phyloP scores from a whole-genome alignment of 129 eudicot species.

The Pittosporum tobira region DNA sequence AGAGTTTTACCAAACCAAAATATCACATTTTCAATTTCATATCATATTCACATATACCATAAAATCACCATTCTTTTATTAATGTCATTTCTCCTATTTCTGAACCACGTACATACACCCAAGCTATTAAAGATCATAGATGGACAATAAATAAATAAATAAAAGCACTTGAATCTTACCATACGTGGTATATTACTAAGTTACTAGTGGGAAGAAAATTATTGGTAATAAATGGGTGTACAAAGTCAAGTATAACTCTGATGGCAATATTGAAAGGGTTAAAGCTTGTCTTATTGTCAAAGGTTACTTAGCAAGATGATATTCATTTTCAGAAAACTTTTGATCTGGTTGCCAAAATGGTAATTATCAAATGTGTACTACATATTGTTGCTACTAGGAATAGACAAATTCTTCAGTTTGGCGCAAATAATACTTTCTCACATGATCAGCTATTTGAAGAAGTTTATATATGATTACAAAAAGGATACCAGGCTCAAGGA shows the following conservation, averaged over 20 bases:
- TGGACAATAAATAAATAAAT: neutral
- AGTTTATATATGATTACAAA: no score
- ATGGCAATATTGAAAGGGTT: neutral
- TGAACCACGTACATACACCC: neutral
- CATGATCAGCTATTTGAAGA: no score
- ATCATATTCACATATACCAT: neutral
- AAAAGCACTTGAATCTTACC: neutral
- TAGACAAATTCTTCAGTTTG: neutral
- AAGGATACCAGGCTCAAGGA: no score
- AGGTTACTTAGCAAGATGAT: neutral
- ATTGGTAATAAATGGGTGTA: conserved; percentile 8
- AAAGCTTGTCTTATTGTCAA: neutral
- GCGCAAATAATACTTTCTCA: neutral
- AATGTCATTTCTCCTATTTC: neutral
- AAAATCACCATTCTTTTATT: neutral
- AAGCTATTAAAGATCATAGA: neutral
- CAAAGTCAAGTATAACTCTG: neutral
- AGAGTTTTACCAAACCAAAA: no score
- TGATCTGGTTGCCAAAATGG: neutral
- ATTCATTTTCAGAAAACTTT: neutral
- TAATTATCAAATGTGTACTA: neutral
- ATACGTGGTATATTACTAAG: neutral
- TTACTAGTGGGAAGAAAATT: neutral
- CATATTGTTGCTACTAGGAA: neutral
- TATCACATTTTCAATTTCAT: conserved; percentile 6